Conservation (phyloP, 495 filamentous ascomycete genomes). For the Penicillium desertorum region DNA sequence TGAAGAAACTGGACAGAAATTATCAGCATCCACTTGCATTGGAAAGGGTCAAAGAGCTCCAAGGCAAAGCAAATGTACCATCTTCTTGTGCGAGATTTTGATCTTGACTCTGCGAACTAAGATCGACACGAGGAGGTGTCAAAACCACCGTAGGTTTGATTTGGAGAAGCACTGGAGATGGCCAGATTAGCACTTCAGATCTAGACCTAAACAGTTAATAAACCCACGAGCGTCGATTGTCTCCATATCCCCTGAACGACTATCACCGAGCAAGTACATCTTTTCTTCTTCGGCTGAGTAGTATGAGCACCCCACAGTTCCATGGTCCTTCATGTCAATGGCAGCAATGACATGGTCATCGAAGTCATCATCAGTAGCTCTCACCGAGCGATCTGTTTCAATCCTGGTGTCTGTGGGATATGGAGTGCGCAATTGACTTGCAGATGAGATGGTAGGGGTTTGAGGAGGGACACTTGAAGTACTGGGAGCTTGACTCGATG, state of each 20-base stretch:
- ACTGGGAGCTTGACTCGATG: constrained; percentile 10
- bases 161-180: constrained; percentile 61
- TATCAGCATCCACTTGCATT: not conserved
- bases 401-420: constrained; percentile 11
- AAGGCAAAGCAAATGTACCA: constrained; percentile 15
- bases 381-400: constrained; percentile 9
- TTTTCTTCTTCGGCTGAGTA: constrained; percentile 74
- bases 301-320: constrained; percentile 82
- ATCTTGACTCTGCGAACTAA: constrained; percentile 35
- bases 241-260: constrained; percentile 67
- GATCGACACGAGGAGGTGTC: constrained; percentile 67
- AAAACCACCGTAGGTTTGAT: constrained; percentile 80
- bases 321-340: constrained; percentile 69
- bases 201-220: not conserved
- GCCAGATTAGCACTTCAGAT: constrained; percentile 18
- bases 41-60: not conserved
- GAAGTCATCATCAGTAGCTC: constrained; percentile 52
- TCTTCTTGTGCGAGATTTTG: constrained; percentile 30
- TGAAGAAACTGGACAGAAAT: constrained; percentile 34
- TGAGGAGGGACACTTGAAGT: constrained; percentile 5
- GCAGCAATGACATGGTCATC: constrained; percentile 78
- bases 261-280: constrained; percentile 78
- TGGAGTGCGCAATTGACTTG: constrained; percentile 14
- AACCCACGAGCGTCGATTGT: constrained; percentile 64
- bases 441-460: constrained; percentile 7